Base-by-base conservation (phyloP, 331 rosid genomes). In the Prunus yedoensis region DNA sequence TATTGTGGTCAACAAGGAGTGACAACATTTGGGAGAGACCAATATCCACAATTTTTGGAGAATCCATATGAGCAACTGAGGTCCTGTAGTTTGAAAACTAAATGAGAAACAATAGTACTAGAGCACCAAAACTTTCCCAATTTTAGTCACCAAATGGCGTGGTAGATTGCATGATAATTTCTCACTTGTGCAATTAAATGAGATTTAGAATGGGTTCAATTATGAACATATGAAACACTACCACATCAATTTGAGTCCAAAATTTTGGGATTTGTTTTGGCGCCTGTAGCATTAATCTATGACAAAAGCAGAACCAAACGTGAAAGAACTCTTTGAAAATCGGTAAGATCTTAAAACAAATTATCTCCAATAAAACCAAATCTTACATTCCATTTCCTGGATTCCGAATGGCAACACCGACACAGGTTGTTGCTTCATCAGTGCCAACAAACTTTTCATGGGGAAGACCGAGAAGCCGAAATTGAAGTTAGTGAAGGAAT, bases 371-470 rank as follows among this genome's bases (percentile, higher is more conserved):
- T 8, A 66, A 49, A 12, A 59, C 56, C 1, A 46, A 6, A 61
- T 86, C 95, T 89, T 85, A 92, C 98, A 84, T 87, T 88, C 95
- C 91, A 80, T 74, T 94, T 79, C 64, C 69, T 25, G 64, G 85
- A 80, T 87, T 92, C 60, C 91, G 83, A 67, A 94, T 86, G 71
- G 83, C 96, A 78, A 94, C 61, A 68, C 96, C 93, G 17, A 91
- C 88, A 61, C 98, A 94, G 7, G 97, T 94, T 27, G 98, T 94
- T 77, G 97, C 98, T 89, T 94, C 98, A 81, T 94, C 97, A 27
- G 97, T 91, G 86, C 98, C 98, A 81, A 86, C 87, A 86, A 76
- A 90, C 97, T 94, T 67, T 83, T 25, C 65, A 73, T 9, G 16
- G 5, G 47, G 64, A 62, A 49, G 21, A 57, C 3, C 20, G 76